Conservation (phyloP, 306 rosid species). For the Senna tora region DNA sequence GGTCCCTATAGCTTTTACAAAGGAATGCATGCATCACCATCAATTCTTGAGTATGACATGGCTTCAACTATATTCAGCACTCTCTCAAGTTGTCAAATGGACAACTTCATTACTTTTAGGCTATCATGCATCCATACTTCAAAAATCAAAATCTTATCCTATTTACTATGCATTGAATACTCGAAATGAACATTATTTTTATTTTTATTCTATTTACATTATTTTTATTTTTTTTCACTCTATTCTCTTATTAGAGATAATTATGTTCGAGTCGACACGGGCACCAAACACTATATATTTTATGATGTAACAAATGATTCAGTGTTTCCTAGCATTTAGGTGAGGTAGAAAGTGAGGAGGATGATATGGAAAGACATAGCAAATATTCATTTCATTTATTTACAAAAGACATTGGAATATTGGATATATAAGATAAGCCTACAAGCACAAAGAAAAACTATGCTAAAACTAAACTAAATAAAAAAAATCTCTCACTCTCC, state of each 20-base stretch:
- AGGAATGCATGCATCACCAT: background rate
- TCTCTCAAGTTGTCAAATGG: background rate
- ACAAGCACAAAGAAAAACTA: conserved; percentile 17
- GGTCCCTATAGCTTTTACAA: background rate
- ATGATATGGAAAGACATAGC: background rate
- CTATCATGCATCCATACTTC: too few species aligned
- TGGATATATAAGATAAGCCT: background rate
- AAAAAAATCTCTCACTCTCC: background rate
- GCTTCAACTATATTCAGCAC: conserved; percentile 12
- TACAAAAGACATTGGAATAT: background rate
- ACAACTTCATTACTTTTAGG: background rate
- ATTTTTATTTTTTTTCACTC: too few species aligned
- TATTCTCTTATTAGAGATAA: too few species aligned
- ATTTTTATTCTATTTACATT: too few species aligned
- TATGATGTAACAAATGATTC: too few species aligned
- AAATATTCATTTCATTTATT: background rate
- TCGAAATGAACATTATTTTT: too few species aligned
- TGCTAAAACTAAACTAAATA: background rate
- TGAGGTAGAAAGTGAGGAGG: background rate
- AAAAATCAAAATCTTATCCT: too few species aligned
- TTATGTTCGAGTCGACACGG: too few species aligned
- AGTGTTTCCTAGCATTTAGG: background rate
- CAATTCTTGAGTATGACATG: background rate
- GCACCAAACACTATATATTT: too few species aligned
- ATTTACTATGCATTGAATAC: too few species aligned